These are phyloP conservation scores for Teratosphaeria viscida DNA, from an alignment of 2,329 filamentous ascomycete species.

Conservation along the genomic window DNA sequence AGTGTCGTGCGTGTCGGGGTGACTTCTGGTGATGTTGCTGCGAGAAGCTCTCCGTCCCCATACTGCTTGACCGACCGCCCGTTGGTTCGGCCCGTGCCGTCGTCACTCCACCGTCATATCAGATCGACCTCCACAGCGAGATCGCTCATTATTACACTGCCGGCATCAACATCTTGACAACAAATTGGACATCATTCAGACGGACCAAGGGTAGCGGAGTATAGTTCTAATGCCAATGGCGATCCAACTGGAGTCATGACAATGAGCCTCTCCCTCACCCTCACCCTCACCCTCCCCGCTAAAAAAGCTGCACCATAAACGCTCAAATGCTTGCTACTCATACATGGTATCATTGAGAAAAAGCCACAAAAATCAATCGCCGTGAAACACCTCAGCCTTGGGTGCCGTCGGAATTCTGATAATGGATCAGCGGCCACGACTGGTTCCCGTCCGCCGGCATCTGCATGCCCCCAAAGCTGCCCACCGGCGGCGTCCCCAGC, in stretches of 20 bases:
- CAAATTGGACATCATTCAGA: too few relatives aligned
- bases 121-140: neutral
- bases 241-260: too few relatives aligned
- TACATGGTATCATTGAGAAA: neutral
- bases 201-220: too few relatives aligned
- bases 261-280: too few relatives aligned
- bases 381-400: neutral
- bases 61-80: neutral
- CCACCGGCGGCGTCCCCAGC: conserved; percentile 1
- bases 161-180: neutral
- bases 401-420: conserved; percentile 1
- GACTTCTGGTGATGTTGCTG: neutral
- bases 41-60: neutral
- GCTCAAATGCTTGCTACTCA: neutral
- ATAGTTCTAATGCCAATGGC: too few relatives aligned
- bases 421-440: conserved; percentile 19
- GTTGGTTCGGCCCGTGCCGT: neutral
- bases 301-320: neutral
- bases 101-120: neutral
- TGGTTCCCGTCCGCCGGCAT: conserved; percentile 12
- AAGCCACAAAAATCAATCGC: neutral
- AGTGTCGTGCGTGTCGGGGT: neutral
- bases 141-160: neutral
- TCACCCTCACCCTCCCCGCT: neutral
- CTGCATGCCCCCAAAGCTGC: conserved; percentile 12